Evolutionary conservation across 106 monocot genomes (phyloP).

Genomic region (Acorus gramineus): DNA sequence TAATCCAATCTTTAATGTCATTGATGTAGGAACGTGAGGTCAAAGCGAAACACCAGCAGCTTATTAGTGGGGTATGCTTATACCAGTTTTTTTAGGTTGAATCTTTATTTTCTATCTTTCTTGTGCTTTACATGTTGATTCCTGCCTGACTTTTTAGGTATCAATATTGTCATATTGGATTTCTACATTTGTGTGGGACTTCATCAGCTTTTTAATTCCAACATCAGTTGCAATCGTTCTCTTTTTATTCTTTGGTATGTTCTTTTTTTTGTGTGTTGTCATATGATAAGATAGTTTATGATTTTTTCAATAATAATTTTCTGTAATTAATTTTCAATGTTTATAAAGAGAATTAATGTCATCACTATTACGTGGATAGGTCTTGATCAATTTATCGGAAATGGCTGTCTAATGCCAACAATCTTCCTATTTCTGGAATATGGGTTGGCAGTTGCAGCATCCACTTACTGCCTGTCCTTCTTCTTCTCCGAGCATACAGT

Average conservation of each 20-base stretch:
- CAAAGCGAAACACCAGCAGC: slow-evolving; percentile 88
- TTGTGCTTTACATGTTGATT: not conserved
- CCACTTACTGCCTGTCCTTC: slow-evolving; percentile 84
- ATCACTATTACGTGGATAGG: slow-evolving; percentile 22
- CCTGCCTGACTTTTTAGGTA: slow-evolving; percentile 33
- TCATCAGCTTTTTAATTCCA: slow-evolving; percentile 88
- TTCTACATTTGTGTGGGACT: slow-evolving; percentile 85
- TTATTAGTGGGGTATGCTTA: slow-evolving; percentile 79
- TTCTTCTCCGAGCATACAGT: slow-evolving; percentile 85
- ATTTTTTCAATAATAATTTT: not conserved
- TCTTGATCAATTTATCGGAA: slow-evolving; percentile 77
- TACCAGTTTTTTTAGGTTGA: not conserved
- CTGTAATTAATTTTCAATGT: not conserved
- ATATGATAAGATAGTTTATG: not conserved
- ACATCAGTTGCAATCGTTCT: slow-evolving; percentile 59
- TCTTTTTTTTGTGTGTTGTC: not conserved
- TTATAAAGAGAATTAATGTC: not conserved
- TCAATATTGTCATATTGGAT: slow-evolving; percentile 82
- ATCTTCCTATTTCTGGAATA: slow-evolving; percentile 61
- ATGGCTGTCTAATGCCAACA: slow-evolving; percentile 54
- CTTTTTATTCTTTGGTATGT: slow-evolving; percentile 75
- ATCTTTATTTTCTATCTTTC: not conserved
- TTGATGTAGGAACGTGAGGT: slow-evolving; percentile 77
- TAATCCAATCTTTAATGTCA: not conserved
- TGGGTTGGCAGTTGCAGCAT: slow-evolving; percentile 72